Conservation (phyloP, 148 eudicot genomes). For the Fagopyrum tataricum region DNA sequence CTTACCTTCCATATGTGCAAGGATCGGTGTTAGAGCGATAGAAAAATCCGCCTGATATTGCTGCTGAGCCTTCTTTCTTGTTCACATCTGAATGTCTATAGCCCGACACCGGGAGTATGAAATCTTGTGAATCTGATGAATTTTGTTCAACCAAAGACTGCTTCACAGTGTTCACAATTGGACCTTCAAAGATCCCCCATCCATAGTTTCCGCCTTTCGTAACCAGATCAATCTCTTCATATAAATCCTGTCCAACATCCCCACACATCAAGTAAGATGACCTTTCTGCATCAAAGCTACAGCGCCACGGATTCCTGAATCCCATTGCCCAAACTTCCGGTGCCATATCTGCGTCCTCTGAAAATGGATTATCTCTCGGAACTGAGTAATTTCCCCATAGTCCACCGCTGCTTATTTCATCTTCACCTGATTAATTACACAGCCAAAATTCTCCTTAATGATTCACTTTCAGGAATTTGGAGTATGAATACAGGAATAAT, state of each 20-base stretch:
- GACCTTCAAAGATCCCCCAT: slow-evolving; percentile 77
- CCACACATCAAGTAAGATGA: slow-evolving; percentile 87
- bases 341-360: slow-evolving; percentile 52
- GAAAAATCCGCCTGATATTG: slow-evolving; percentile 83
- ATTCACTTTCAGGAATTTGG: background rate
- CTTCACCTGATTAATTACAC: slow-evolving; percentile 33
- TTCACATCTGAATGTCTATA: slow-evolving; percentile 62
- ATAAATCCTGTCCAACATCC: slow-evolving; percentile 80
- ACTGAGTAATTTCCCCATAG: slow-evolving; percentile 84
- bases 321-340: slow-evolving; percentile 91
- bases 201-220: slow-evolving; percentile 96
- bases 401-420: slow-evolving; percentile 39
- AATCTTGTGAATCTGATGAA: slow-evolving; percentile 25
- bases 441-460: too few species aligned
- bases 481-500: background rate
- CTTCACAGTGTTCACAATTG: slow-evolving; percentile 26
- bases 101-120: slow-evolving; percentile 70
- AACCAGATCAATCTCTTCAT: slow-evolving; percentile 79
- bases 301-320: slow-evolving; percentile 91
- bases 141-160: slow-evolving; percentile 24
- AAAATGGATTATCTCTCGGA: slow-evolving; percentile 69
- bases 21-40: slow-evolving; percentile 80
- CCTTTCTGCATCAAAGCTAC: slow-evolving; percentile 83
- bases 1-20: slow-evolving; percentile 80
- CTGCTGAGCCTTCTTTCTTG: slow-evolving; percentile 77